A percentile compares a stretch with the other conserved stretches of the same genome.
phyloP scores from a whole-genome alignment of 371 early-diverging fungal species.

The Nosema muscidifuracis region DNA sequence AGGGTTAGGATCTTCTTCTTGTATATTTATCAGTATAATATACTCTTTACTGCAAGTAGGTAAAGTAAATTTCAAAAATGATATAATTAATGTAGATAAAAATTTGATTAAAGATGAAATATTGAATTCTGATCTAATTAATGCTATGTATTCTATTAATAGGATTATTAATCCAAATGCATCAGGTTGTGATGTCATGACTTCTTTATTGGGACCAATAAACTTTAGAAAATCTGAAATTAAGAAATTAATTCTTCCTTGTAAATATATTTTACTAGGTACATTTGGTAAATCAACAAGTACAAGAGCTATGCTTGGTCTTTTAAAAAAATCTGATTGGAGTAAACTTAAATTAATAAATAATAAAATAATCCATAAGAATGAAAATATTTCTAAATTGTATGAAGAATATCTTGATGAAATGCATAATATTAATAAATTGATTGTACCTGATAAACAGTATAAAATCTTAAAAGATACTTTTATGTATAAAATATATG shows the following conservation, averaged over 20 bases:
- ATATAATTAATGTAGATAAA: not conserved
- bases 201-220: constrained; percentile 14
- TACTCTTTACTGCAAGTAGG: not conserved
- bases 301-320: constrained; percentile 26
- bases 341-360: constrained; percentile 1
- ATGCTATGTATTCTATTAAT: constrained; percentile 7
- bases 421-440: not conserved
- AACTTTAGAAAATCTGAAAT: not conserved
- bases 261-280: constrained; percentile 12
- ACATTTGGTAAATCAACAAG: constrained; percentile 12
- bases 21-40: constrained; percentile 17
- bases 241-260: not conserved
- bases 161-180: not conserved
- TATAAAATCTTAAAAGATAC: constrained; percentile 34
- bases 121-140: not conserved
- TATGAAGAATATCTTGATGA: constrained; percentile 31
- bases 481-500: constrained; percentile 15
- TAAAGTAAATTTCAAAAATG: not conserved
- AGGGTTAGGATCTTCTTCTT: constrained; percentile 34
- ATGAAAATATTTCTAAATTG: not conserved
- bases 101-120: not conserved
- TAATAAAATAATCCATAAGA: not conserved
- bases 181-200: constrained; percentile 27
- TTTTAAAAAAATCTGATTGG: not conserved
- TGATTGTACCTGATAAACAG: constrained; percentile 30